These are phyloP conservation scores for Solanum lycopersicoides DNA, from an alignment of 257 asterid species.

Conservation along the genomic window DNA sequence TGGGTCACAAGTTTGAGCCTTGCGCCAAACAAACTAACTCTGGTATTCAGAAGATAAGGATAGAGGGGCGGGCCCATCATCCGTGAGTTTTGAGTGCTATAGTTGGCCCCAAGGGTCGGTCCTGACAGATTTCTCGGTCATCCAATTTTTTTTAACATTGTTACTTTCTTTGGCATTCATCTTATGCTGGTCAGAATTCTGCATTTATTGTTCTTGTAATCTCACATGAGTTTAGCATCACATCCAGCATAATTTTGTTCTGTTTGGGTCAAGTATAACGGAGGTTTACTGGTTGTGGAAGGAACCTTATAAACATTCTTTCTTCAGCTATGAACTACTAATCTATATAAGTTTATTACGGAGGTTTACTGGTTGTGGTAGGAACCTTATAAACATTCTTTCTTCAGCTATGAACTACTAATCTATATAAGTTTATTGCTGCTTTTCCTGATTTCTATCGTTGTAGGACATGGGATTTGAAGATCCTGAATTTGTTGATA, in stretches of 20 bases:
- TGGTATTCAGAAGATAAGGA: not conserved
- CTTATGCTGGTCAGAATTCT: not conserved
- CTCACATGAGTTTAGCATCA: not conserved
- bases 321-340: no score
- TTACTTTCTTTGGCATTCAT: not conserved
- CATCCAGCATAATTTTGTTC: not conserved
- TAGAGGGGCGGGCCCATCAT: not conserved
- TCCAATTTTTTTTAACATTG: not conserved
- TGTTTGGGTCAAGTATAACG: not conserved
- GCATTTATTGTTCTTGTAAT: not conserved
- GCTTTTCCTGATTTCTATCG: not conserved
- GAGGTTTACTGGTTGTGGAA: no score
- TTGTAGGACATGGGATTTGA: conserved; percentile 87
- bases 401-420: not conserved
- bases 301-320: no score
- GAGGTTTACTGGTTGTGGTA: not conserved
- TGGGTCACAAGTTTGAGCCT: not conserved
- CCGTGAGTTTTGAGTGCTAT: not conserved
- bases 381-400: not conserved
- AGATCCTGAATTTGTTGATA: conserved; percentile 69
- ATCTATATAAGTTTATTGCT: not conserved
- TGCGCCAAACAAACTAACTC: not conserved
- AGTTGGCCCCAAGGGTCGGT: not conserved
- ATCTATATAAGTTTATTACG: no score
- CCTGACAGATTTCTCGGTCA: not conserved